phyloP scores from a whole-genome alignment of 306 rosid genomes.

The Vigna trinervia region DNA sequence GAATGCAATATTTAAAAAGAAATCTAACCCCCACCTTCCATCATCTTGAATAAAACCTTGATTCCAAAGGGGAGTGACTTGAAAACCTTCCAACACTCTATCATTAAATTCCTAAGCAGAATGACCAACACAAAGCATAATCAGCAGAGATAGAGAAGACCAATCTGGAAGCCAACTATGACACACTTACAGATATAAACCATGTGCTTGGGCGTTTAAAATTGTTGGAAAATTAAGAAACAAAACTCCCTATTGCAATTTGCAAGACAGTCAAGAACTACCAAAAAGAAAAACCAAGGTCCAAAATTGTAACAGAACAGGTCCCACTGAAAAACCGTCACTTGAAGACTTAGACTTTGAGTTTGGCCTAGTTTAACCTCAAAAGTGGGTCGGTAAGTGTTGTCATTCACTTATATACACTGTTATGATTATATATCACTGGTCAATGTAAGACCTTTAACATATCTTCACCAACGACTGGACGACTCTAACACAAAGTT shows the following conservation, averaged over 20 bases:
- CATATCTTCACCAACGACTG: too few species aligned
- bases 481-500: not conserved
- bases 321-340: not conserved
- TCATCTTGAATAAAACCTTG: conserved; percentile 93
- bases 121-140: conserved; percentile 28
- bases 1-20: conserved; percentile 29
- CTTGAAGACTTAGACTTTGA: not conserved
- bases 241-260: not conserved
- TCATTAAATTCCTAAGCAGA: conserved; percentile 71
- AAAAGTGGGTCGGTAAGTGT: not conserved
- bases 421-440: not conserved
- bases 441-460: not conserved
- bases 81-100: conserved; percentile 89
- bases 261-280: not conserved
- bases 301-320: not conserved
- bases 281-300: not conserved
- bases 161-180: conserved; percentile 1
- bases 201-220: not conserved
- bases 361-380: not conserved
- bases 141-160: conserved; percentile 3
- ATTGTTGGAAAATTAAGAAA: not conserved
- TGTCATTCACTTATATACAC: not conserved
- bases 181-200: not conserved
- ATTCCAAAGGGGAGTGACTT: conserved; percentile 93
- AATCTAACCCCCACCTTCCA: conserved; percentile 66